phyloP scores from a whole-genome alignment of 1,284 basidiomycete species.

The Sutorius eximius region DNA sequence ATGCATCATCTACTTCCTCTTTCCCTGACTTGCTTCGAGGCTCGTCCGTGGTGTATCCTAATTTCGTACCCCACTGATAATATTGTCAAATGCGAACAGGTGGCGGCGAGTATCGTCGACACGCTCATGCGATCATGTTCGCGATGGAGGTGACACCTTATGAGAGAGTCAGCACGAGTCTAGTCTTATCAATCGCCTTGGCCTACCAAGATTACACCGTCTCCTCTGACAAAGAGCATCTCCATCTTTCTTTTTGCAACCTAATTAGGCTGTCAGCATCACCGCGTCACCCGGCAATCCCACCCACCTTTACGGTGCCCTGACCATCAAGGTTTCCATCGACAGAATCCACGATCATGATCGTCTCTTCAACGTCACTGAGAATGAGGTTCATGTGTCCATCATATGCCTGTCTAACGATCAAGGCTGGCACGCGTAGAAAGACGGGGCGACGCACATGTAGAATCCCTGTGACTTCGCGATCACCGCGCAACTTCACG shows the following conservation, averaged over 20 bases:
- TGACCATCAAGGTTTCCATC: slow-evolving; percentile 54
- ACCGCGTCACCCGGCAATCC: not conserved
- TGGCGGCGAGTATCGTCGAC: not conserved
- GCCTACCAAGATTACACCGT: slow-evolving; percentile 88
- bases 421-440: slow-evolving; percentile 13
- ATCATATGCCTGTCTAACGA: slow-evolving; percentile 83
- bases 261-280: slow-evolving; percentile 45
- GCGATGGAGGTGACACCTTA: slow-evolving; percentile 74
- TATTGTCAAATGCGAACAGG: slow-evolving; percentile 19
- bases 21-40: not conserved
- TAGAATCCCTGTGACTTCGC: slow-evolving; percentile 89
- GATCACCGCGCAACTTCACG: slow-evolving; percentile 94
- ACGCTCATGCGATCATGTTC: slow-evolving; percentile 44
- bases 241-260: slow-evolving; percentile 93
- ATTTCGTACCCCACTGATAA: slow-evolving; percentile 5
- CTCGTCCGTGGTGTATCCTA: slow-evolving; percentile 11
- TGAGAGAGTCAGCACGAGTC: slow-evolving; percentile 10
- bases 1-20: slow-evolving; percentile 1
- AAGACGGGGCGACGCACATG: slow-evolving; percentile 63
- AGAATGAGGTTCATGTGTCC: slow-evolving; percentile 99
- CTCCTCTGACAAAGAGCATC: slow-evolving; percentile 97
- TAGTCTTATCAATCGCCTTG: not conserved
- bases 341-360: slow-evolving; percentile 82
- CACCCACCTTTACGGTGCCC: slow-evolving; percentile 60
- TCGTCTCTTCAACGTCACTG: slow-evolving; percentile 95